These are phyloP conservation scores for Kazachstania sp. DNA, from an alignment of 1,139 yeast genomes.

Conservation along the genomic window DNA sequence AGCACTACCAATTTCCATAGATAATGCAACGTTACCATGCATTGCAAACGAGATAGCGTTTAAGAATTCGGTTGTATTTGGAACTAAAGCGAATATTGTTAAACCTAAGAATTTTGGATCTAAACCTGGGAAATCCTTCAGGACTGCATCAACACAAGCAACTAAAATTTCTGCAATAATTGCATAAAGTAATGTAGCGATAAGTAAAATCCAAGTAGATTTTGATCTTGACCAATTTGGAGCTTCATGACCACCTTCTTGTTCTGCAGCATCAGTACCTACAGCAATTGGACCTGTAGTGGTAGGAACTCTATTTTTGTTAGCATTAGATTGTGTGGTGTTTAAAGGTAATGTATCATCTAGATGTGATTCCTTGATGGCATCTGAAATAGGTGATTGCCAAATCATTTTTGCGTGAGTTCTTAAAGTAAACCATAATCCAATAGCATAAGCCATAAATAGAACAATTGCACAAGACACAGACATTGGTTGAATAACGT, in stretches of 20 bases:
- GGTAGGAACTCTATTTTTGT: neutral
- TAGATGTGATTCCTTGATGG: constrained; percentile 9
- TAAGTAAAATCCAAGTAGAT: constrained; percentile 72
- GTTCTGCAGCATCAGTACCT: no score
- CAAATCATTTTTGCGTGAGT: constrained; percentile 96
- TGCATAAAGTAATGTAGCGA: constrained; percentile 84
- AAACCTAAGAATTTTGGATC: constrained; percentile 87
- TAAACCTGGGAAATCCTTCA: constrained; percentile 57
- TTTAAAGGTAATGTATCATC: constrained; percentile 14
- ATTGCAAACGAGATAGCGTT: constrained; percentile 96
- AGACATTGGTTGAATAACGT: constrained; percentile 72
- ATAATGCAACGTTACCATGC: constrained; percentile 89
- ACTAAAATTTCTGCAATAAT: constrained; percentile 91
- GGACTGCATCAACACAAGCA: constrained; percentile 88
- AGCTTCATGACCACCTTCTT: constrained; percentile 77
- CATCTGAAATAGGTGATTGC: constrained; percentile 53
- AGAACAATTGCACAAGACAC: constrained; percentile 70
- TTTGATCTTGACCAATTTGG: constrained; percentile 93
- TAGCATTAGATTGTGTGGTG: constrained; percentile 5
- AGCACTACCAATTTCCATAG: constrained; percentile 97
- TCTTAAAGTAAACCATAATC: constrained; percentile 83
- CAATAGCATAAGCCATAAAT: constrained; percentile 81
- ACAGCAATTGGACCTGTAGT: no score
- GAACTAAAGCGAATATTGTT: constrained; percentile 91
- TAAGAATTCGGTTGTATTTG: constrained; percentile 92